phyloP scores from a whole-genome alignment of 78 protist species.

The Pigoraptor vietnamica region DNA sequence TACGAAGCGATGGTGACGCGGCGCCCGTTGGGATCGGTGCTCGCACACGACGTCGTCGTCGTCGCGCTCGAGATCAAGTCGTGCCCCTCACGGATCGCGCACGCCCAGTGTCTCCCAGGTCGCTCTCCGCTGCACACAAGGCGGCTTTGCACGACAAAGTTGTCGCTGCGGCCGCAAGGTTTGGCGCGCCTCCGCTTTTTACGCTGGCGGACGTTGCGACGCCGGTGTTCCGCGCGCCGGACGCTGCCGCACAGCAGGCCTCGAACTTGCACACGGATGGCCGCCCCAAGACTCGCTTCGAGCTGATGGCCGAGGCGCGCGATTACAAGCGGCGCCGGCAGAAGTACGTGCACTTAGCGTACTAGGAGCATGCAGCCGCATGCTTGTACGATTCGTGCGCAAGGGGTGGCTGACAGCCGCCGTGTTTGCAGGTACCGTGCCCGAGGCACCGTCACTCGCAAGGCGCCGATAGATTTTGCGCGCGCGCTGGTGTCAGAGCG shows the following conservation, averaged over 20 bases:
- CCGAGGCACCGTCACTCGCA: not conserved
- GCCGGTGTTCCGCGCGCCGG: not conserved
- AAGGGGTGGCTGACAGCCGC: not conserved
- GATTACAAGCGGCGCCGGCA: not conserved
- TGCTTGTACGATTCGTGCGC: not conserved
- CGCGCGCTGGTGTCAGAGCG: not conserved
- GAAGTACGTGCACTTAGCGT: not conserved
- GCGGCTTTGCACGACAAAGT: not conserved
- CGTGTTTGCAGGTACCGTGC: not conserved
- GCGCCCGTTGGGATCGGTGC: not conserved
- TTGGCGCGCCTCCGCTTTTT: not conserved
- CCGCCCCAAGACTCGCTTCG: not conserved
- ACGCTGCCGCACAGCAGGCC: not conserved
- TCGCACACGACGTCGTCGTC: too few relatives aligned
- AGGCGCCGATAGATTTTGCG: not conserved
- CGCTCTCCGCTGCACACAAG: not conserved
- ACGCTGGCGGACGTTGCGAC: not conserved
- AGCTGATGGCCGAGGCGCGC: not conserved
- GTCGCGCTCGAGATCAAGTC: too few relatives aligned
- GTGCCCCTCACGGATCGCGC: not conserved
- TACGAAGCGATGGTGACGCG: not conserved
- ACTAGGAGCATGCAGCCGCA: too few relatives aligned
- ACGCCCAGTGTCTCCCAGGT: too few relatives aligned
- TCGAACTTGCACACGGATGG: not conserved
- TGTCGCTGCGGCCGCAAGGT: not conserved